Conservation (phyloP, 2,329 filamentous ascomycete genomes). For the Verticillium klebahnii region DNA sequence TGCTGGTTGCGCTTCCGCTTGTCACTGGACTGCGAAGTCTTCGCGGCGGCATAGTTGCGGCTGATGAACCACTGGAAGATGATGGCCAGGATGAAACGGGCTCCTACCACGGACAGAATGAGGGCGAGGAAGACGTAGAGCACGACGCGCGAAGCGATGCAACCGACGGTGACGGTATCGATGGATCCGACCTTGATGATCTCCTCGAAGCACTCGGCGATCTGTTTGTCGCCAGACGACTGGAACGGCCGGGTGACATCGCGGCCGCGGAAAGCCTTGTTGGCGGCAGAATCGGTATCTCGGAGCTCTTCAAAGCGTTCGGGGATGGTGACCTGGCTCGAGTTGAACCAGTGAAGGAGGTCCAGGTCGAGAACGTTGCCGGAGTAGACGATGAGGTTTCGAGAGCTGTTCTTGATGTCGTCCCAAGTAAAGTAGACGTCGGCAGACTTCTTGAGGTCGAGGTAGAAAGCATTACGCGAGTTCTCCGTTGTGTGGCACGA, state of each 20-base stretch:
- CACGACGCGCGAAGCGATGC: conserved; percentile 95
- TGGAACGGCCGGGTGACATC: conserved; percentile 90
- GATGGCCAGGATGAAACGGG: conserved; percentile 84
- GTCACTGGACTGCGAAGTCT: conserved; percentile 77
- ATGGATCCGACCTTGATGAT: conserved; percentile 95
- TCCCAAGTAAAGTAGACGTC: conserved; percentile 97
- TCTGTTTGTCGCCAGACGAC: conserved; percentile 68
- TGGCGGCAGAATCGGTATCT: conserved; percentile 55
- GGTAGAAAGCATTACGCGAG: conserved; percentile 72
- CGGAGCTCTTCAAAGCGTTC: conserved; percentile 75
- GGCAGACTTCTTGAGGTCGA: conserved; percentile 59
- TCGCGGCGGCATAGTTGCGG: conserved; percentile 76
- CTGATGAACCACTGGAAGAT: conserved; percentile 96
- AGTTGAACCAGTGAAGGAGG: conserved; percentile 86
- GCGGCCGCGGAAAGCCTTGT: conserved; percentile 67
- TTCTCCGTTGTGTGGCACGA: conserved; percentile 74
- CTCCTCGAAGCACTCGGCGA: conserved; percentile 83
- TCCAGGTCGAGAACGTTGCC: conserved; percentile 89
- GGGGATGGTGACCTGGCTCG: conserved; percentile 70
- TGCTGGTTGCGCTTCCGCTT: conserved; percentile 82
- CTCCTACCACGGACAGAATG: conserved; percentile 81
- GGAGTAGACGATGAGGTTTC: conserved; percentile 92
- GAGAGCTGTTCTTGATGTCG: conserved; percentile 81
- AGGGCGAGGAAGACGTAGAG: conserved; percentile 89
- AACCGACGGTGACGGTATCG: conserved; percentile 93